A percentile compares a stretch with the other conserved stretches of the same genome.
Evolutionary conservation across 1,284 basidiomycete genomes (phyloP).

Genomic region (Pyrrhoderma lamaoense): DNA sequence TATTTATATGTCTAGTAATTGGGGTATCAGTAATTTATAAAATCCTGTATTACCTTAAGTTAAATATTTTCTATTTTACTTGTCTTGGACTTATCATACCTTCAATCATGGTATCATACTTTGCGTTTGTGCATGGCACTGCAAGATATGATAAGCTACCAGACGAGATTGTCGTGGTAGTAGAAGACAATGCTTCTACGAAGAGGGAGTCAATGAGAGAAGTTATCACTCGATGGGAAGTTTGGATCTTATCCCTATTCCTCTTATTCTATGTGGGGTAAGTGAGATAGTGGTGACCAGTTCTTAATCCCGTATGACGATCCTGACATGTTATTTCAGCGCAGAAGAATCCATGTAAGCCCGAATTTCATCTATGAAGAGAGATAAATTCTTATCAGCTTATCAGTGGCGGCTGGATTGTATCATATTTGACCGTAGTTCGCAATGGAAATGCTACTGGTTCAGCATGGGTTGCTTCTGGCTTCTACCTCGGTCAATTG

Average conservation of each 20-base stretch:
- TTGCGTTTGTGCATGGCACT: conserved; percentile 12
- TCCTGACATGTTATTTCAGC: conserved; percentile 14
- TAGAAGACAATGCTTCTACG: neutral
- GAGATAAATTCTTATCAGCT: neutral
- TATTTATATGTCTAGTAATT: neutral
- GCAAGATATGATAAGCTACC: conserved; percentile 13
- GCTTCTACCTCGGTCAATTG: conserved; percentile 27
- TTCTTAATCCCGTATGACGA: neutral
- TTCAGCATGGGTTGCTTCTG: conserved; percentile 29
- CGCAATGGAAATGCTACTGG: conserved; percentile 27
- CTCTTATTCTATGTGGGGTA: conserved; percentile 29
- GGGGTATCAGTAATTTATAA: neutral
- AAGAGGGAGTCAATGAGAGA: conserved; percentile 17
- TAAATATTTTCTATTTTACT: conserved; percentile 15
- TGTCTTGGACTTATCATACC: conserved; percentile 11
- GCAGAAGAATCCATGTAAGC: conserved; percentile 31
- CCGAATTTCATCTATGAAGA: neutral
- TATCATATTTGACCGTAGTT: conserved; percentile 27
- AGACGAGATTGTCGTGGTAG: conserved; percentile 7
- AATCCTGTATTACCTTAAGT: neutral
- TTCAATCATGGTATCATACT: conserved; percentile 11
- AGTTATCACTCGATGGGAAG: conserved; percentile 24
- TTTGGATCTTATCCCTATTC: conserved; percentile 29
- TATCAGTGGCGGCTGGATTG: conserved; percentile 29
- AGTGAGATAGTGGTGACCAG: neutral